phyloP scores from a whole-genome alignment of 2,329 filamentous ascomycete species.

The Xylariales sp. region DNA sequence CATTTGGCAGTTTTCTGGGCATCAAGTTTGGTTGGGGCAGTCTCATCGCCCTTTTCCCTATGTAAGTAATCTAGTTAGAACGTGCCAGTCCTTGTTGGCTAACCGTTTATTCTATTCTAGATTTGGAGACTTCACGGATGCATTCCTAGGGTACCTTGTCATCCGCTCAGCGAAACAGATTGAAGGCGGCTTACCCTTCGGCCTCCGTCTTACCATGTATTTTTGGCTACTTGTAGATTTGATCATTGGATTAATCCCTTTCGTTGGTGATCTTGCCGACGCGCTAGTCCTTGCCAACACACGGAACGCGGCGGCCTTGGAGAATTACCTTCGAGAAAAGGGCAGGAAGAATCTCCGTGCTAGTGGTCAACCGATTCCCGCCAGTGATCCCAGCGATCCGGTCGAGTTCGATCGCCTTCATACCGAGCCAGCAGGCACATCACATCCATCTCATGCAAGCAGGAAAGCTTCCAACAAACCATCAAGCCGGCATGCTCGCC shows the following conservation, averaged over 20 bases:
- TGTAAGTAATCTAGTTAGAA: conserved; percentile 64
- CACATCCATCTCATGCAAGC: conserved; percentile 8
- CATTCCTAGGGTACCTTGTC: conserved; percentile 79
- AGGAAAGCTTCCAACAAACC: conserved; percentile 12
- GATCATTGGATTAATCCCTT: conserved; percentile 76
- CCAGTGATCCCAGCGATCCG: conserved; percentile 64
- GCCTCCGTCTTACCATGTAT: conserved; percentile 77
- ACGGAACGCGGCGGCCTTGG: conserved; percentile 77
- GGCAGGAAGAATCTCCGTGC: conserved; percentile 68
- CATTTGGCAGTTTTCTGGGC: conserved; percentile 82
- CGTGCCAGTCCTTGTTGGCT: conserved; percentile 21
- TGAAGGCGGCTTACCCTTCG: conserved; percentile 77
- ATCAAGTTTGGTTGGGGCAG: conserved; percentile 90
- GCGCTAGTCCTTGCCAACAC: conserved; percentile 80
- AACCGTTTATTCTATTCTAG: conserved; percentile 55
- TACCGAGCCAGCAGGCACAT: conserved; percentile 32
- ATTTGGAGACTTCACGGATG: conserved; percentile 79
- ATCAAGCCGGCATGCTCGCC: conserved; percentile 36
- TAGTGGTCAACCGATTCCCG: conserved; percentile 59
- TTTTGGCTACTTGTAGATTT: conserved; percentile 83
- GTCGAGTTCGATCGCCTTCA: conserved; percentile 60
- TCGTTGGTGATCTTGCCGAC: conserved; percentile 81
- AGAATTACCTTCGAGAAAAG: conserved; percentile 74
- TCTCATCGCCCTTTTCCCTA: conserved; percentile 85
- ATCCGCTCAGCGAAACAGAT: conserved; percentile 77